phyloP scores from a whole-genome alignment of 495 filamentous ascomycete genomes.

The Sphaerosporella brunnea region DNA sequence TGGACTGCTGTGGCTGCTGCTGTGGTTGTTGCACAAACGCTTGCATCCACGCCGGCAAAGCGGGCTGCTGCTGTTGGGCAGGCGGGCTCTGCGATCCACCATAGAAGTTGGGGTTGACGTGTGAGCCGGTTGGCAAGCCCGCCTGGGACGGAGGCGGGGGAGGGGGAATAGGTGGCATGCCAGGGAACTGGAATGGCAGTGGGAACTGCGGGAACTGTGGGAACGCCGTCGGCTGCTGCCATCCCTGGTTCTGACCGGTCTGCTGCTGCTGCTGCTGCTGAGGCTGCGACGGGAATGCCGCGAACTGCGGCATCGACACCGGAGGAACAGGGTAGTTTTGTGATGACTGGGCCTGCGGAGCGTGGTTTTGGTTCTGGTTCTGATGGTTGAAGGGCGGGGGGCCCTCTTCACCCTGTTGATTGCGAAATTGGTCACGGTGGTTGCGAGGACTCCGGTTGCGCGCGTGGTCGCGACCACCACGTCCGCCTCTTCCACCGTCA shows the following conservation, averaged over 20 bases:
- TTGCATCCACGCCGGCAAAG: neutral
- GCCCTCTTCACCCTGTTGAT: neutral
- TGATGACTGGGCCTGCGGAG: neutral
- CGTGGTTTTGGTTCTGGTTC: neutral
- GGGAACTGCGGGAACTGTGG: constrained; percentile 26
- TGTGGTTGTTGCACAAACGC: neutral
- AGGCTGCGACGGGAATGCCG: neutral
- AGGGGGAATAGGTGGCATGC: constrained; percentile 6
- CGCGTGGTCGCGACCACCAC: neutral
- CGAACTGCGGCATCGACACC: neutral
- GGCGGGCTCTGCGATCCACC: constrained; percentile 10
- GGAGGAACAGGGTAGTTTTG: neutral
- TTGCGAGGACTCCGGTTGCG: constrained; percentile 2
- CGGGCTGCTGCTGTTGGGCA: constrained; percentile 25
- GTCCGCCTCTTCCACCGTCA: neutral
- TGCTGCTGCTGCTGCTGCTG: neutral
- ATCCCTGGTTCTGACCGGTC: neutral
- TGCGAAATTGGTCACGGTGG: neutral
- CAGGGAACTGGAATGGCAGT: constrained; percentile 20
- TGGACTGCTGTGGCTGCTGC: constrained; percentile 10
- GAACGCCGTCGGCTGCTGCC: constrained; percentile 7
- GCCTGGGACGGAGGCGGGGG: constrained; percentile 15
- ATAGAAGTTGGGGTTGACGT: constrained; percentile 52
- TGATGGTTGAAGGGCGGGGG: neutral
- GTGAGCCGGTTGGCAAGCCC: constrained; percentile 30